Conservation (phyloP, 441 rosid species). For the Aquilaria agallochum region DNA sequence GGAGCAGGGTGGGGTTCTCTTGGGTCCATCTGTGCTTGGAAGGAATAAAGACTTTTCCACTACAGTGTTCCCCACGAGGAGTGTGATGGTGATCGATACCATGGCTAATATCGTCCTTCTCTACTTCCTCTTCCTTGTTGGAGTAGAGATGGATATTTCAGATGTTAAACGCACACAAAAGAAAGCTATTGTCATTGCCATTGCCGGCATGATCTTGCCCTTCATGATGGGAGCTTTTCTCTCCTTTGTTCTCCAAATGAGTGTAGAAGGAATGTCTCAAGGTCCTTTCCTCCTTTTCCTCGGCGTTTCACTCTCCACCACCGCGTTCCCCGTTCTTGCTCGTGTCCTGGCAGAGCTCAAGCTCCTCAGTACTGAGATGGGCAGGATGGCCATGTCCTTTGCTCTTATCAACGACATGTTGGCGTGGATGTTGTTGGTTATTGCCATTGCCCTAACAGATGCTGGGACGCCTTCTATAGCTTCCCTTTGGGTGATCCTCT, state of each 20-base stretch:
- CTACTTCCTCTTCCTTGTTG: conserved; percentile 79
- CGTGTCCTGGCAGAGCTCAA: conserved; percentile 84
- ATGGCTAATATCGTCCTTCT: conserved; percentile 90
- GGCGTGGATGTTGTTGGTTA: conserved; percentile 71
- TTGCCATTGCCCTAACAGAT: conserved; percentile 76
- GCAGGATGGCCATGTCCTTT: conserved; percentile 75
- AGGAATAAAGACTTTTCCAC: conserved; percentile 25
- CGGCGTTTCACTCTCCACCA: conserved; percentile 80
- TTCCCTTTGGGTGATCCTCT: conserved; percentile 63
- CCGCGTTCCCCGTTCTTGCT: conserved; percentile 85
- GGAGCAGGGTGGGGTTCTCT: conserved; percentile 64
- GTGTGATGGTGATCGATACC: conserved; percentile 92
- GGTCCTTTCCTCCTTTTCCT: conserved; percentile 70
- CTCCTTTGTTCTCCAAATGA: conserved; percentile 37
- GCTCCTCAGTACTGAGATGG: conserved; percentile 72
- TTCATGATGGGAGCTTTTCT: conserved; percentile 48
- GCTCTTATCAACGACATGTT: conserved; percentile 80
- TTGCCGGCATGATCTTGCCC: conserved; percentile 74
- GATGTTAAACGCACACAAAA: conserved; percentile 53
- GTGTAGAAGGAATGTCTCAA: conserved; percentile 16
- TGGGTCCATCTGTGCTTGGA: conserved; percentile 82
- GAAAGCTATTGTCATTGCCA: conserved; percentile 51
- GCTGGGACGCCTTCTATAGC: conserved; percentile 43
- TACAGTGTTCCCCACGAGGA: conserved; percentile 59
- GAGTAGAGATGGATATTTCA: conserved; percentile 82